A percentile compares a stretch with the other conserved stretches of the same genome.
Conservation (phyloP, 1,139 yeast species). For the Taphrina pruni region DNA sequence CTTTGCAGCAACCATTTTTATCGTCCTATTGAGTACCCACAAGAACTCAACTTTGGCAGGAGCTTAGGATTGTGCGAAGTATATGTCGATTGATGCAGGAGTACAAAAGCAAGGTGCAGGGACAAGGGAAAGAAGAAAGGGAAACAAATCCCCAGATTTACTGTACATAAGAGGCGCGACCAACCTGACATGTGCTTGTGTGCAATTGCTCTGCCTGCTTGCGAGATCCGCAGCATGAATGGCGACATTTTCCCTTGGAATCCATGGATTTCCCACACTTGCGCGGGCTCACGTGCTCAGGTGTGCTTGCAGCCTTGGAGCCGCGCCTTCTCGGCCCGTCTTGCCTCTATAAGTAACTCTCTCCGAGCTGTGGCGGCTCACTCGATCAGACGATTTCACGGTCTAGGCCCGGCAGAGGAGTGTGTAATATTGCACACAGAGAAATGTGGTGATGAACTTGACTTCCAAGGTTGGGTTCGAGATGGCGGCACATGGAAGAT, state of each 20-base stretch:
- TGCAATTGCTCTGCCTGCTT: background rate
- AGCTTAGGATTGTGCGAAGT: background rate
- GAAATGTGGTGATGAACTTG: too few relatives aligned
- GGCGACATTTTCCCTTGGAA: background rate
- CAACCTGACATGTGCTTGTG: background rate
- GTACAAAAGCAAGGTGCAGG: background rate
- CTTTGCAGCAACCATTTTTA: slow-evolving; percentile 12
- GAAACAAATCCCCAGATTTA: slow-evolving; percentile 6
- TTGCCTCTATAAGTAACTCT: too few relatives aligned
- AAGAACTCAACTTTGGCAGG: too few relatives aligned
- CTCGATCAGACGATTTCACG: background rate
- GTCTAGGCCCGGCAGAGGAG: background rate
- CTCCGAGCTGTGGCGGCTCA: background rate
- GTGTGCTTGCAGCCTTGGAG: too few relatives aligned
- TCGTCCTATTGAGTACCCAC: background rate
- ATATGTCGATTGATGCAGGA: background rate
- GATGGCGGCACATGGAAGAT: too few relatives aligned
- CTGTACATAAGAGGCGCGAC: background rate
- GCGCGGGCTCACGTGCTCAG: too few relatives aligned
- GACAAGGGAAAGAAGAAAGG: background rate
- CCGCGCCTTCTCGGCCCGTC: too few relatives aligned
- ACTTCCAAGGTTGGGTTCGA: too few relatives aligned
- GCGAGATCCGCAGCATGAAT: slow-evolving; percentile 1
- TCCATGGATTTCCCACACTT: background rate
- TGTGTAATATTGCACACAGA: background rate